A percentile compares a stretch with the other conserved stretches of the same genome.
Conservation (phyloP, 148 eudicot species). For the Talinum fruticosum region DNA sequence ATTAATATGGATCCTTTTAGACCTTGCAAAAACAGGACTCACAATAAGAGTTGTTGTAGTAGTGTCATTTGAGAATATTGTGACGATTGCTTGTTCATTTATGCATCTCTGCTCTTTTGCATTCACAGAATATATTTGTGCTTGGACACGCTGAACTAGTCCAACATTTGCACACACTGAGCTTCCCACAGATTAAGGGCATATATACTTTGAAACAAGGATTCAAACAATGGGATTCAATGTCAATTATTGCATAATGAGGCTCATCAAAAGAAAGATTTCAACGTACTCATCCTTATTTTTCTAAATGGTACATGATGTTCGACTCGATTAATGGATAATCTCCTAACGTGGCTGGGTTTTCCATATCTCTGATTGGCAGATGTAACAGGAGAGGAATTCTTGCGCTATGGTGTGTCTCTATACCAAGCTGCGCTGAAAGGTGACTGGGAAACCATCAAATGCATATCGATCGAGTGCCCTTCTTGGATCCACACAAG, state of each 20-base stretch:
- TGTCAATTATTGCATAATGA: no score
- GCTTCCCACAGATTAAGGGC: neutral
- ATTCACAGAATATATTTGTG: no score
- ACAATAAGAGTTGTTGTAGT: no score
- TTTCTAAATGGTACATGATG: neutral
- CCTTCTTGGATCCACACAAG: conserved; percentile 13
- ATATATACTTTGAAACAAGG: neutral
- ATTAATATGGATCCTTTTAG: no score
- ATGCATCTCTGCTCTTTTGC: no score
- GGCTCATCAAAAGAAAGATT: no score
- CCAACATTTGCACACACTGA: neutral
- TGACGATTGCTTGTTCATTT: no score
- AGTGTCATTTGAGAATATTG: no score
- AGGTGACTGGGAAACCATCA: conserved; percentile 15
- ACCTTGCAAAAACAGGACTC: no score
- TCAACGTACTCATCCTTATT: no score
- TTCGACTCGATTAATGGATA: neutral
- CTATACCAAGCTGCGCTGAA: conserved; percentile 18
- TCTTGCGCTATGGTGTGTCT: conserved; percentile 4
- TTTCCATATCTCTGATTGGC: neutral
- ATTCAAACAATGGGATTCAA: no score
- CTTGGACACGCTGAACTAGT: neutral
- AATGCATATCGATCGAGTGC: neutral
- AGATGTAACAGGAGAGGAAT: conserved; percentile 20
- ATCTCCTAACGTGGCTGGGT: neutral